Evolutionary conservation across 768 basidiomycete genomes (phyloP).

Genomic region (Pleurotus citrinopileatus): DNA sequence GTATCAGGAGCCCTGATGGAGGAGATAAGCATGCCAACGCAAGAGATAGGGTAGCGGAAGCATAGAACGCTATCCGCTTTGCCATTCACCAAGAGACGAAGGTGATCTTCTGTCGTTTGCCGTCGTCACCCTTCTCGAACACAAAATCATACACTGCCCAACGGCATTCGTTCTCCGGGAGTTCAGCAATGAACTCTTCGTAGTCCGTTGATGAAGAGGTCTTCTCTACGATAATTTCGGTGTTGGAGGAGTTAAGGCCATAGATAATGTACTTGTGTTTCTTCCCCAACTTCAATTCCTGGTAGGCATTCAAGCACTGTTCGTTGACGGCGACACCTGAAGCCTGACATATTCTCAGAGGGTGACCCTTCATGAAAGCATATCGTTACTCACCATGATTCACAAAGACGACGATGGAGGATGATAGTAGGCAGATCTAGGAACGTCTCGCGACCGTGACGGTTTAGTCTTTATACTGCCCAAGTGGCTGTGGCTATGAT

Average conservation of each 20-base stretch:
- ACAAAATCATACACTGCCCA: conserved; percentile 96
- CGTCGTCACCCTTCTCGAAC: conserved; percentile 68
- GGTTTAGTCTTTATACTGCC: background rate
- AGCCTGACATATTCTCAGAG: conserved; percentile 30
- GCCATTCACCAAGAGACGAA: conserved; percentile 68
- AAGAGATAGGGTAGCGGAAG: background rate
- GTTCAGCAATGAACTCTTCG: conserved; percentile 68
- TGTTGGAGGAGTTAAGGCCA: conserved; percentile 53
- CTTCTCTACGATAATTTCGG: conserved; percentile 80
- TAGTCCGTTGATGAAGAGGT: conserved; percentile 46
- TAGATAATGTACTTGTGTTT: conserved; percentile 84
- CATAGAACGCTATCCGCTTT: background rate
- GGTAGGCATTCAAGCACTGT: conserved; percentile 57
- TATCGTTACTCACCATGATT: background rate
- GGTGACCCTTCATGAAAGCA: background rate
- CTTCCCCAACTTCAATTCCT: conserved; percentile 74
- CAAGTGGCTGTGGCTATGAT: background rate
- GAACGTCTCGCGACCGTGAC: background rate
- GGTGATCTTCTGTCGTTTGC: conserved; percentile 81
- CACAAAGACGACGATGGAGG: background rate
- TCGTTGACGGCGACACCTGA: conserved; percentile 65
- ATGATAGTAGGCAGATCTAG: background rate
- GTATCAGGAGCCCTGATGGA: conserved; percentile 77
- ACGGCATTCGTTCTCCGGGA: conserved; percentile 74
- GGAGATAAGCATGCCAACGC: conserved; percentile 17